A percentile compares a stretch with the other conserved stretches of the same genome.
Conservation (phyloP, 768 basidiomycete species). For the Lenzites betulinus region DNA sequence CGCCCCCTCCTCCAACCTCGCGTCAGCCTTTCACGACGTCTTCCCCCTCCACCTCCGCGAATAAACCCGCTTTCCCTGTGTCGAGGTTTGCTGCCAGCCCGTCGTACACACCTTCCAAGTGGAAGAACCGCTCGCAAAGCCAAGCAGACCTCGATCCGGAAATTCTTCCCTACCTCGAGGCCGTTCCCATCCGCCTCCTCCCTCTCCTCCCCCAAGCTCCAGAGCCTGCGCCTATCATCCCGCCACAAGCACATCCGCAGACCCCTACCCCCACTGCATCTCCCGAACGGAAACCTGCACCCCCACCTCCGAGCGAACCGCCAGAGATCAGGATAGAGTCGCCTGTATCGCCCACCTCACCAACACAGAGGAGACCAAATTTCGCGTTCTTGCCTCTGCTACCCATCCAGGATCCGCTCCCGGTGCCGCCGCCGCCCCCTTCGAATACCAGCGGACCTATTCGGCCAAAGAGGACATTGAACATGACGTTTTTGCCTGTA, state of each 20-base stretch:
- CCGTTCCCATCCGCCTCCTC: constrained; percentile 64
- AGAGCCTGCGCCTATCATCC: neutral
- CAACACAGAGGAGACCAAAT: constrained; percentile 6
- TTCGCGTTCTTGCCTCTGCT: constrained; percentile 30
- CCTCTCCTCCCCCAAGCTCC: constrained; percentile 44
- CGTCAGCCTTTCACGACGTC: constrained; percentile 32
- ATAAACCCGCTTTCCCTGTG: constrained; percentile 43
- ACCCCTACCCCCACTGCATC: constrained; percentile 14
- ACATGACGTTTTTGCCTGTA: constrained; percentile 24
- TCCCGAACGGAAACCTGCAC: constrained; percentile 14
- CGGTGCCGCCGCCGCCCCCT: constrained; percentile 3
- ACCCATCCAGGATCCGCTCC: constrained; percentile 26
- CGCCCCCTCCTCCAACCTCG: constrained; percentile 21
- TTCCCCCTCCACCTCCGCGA: constrained; percentile 30
- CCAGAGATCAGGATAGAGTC: constrained; percentile 16
- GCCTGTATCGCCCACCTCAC: constrained; percentile 3
- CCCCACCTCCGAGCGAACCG: constrained; percentile 11
- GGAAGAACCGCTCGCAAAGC: constrained; percentile 32
- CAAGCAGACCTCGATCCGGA: constrained; percentile 24
- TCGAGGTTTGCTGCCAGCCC: constrained; percentile 39
- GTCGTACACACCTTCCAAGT: constrained; percentile 44
- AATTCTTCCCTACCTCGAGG: constrained; percentile 36
- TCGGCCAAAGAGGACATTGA: constrained; percentile 15
- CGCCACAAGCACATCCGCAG: constrained; percentile 13
- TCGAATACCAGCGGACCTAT: neutral